These are phyloP conservation scores for Zygotorulaspora chibaensis DNA, from an alignment of 805 yeast species.

Conservation along the genomic window DNA sequence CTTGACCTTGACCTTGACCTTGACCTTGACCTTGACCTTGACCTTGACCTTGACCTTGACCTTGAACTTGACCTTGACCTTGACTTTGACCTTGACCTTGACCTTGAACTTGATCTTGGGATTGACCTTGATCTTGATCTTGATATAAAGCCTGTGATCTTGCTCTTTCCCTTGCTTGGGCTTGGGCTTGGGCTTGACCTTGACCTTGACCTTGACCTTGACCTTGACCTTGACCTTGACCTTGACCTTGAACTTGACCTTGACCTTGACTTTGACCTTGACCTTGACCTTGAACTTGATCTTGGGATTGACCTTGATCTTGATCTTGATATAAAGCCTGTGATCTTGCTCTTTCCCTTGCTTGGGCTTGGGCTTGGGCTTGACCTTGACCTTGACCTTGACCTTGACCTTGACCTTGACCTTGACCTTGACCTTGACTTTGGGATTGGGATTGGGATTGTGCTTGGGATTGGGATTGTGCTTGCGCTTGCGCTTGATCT, in stretches of 20 bases:
- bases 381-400: conserved; percentile 3
- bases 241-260: not conserved
- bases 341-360: not conserved
- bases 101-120: conserved; percentile 5
- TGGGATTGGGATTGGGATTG: no score
- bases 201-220: conserved; percentile 1
- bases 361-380: conserved; percentile 2
- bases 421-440: not conserved
- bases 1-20: conserved; percentile 1
- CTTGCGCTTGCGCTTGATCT: conserved; percentile 5
- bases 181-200: conserved; percentile 3
- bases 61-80: not conserved
- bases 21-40: no score
- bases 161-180: not conserved
- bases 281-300: conserved; percentile 7
- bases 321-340: not conserved
- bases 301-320: not conserved
- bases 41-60: not conserved
- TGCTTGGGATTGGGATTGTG: not conserved
- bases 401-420: no score
- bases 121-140: not conserved
- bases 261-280: conserved; percentile 5
- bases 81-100: conserved; percentile 8
- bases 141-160: no score
- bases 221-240: no score